phyloP scores from a whole-genome alignment of 2,329 filamentous ascomycete genomes.

The Xylaria sp. region DNA sequence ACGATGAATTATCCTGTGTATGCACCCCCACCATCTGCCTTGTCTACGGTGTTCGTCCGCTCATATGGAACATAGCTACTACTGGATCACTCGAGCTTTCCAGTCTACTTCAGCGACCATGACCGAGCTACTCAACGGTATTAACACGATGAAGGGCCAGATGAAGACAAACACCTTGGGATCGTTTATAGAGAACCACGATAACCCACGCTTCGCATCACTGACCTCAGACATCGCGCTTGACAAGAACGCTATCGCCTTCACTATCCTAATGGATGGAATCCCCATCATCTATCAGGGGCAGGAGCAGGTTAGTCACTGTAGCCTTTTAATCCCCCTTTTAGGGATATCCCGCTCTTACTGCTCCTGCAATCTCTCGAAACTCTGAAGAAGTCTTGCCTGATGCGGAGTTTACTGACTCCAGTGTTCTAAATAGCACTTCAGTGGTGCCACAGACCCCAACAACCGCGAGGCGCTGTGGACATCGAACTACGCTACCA shows the following conservation, averaged over 20 bases:
- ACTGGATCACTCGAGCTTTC: constrained; percentile 51
- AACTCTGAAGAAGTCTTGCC: no score
- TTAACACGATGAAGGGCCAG: constrained; percentile 41
- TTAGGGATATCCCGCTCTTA: no score
- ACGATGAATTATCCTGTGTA: constrained; percentile 63
- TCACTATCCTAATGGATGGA: constrained; percentile 64
- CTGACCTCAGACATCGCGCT: constrained; percentile 59
- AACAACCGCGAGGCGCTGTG: constrained; percentile 62
- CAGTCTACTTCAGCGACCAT: constrained; percentile 47
- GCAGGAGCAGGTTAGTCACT: no score
- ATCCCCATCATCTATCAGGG: constrained; percentile 69
- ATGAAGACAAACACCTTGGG: constrained; percentile 50
- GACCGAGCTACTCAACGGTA: constrained; percentile 50
- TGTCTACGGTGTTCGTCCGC: not conserved
- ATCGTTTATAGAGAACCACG: constrained; percentile 62
- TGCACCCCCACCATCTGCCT: constrained; percentile 14
- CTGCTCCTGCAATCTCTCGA: no score
- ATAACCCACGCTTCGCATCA: constrained; percentile 57
- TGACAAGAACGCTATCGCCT: constrained; percentile 64
- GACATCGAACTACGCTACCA: constrained; percentile 58
- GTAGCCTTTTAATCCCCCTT: no score
- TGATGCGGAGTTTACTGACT: no score
- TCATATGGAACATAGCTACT: constrained; percentile 21
- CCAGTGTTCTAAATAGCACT: no score
- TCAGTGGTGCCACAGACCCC: constrained; percentile 55